These are phyloP conservation scores for Botryobasidium botryosum DNA, from an alignment of 768 basidiomycete genomes.

Conservation along the genomic window DNA sequence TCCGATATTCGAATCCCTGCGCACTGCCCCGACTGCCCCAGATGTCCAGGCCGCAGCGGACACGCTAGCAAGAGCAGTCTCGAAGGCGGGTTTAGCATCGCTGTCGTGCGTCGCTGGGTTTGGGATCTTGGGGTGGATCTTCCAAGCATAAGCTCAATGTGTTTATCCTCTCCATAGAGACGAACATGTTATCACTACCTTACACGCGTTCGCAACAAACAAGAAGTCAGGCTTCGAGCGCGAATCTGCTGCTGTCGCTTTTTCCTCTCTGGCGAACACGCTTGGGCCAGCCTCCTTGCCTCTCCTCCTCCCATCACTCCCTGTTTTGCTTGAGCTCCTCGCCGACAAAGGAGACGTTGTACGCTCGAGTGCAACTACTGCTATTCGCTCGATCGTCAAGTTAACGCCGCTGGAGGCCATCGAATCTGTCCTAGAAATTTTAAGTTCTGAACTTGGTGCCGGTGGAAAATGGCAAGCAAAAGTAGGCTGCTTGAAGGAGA, in stretches of 20 bases:
- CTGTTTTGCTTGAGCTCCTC: conserved; percentile 63
- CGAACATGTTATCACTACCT: conserved; percentile 38
- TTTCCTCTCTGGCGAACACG: conserved; percentile 51
- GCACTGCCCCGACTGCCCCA: conserved; percentile 47
- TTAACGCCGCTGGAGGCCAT: conserved; percentile 71
- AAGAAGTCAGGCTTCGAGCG: conserved; percentile 81
- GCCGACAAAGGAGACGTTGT: conserved; percentile 94
- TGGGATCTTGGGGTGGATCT: conserved; percentile 3
- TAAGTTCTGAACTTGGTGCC: conserved; percentile 31
- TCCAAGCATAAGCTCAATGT: conserved; percentile 10
- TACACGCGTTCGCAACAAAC: conserved; percentile 57
- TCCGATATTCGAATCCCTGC: conserved; percentile 34
- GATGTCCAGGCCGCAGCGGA: conserved; percentile 78
- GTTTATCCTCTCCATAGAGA: conserved; percentile 31
- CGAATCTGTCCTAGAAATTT: conserved; percentile 14
- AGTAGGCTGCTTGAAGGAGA: conserved; percentile 79
- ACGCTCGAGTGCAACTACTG: conserved; percentile 57
- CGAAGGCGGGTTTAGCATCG: conserved; percentile 42
- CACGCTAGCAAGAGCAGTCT: conserved; percentile 54
- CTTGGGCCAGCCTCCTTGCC: conserved; percentile 59
- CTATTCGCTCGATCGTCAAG: conserved; percentile 67
- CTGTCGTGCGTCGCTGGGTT: conserved; percentile 32
- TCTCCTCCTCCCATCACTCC: conserved; percentile 57
- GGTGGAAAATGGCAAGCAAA: conserved; percentile 85
- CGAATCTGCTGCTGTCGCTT: conserved; percentile 70